These are phyloP conservation scores for Drechslerella dactyloides DNA, from an alignment of 2,329 filamentous ascomycete genomes.

Conservation along the genomic window DNA sequence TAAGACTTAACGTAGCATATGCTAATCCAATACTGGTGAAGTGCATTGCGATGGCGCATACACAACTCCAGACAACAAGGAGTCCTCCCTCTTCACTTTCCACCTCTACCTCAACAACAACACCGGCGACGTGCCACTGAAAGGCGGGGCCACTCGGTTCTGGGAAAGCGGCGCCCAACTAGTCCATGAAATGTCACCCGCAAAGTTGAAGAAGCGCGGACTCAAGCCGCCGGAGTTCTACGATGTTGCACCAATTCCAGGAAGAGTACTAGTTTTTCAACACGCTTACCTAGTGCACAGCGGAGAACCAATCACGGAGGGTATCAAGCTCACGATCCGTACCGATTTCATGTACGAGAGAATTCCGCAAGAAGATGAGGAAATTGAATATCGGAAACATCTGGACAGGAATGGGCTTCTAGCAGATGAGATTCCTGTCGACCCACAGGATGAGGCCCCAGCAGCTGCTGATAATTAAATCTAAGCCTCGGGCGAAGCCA, in stretches of 20 bases:
- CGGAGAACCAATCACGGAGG: constrained; percentile 48
- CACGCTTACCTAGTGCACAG: constrained; percentile 50
- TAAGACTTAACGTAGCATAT: neutral
- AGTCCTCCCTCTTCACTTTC: constrained; percentile 51
- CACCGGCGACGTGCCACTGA: constrained; percentile 32
- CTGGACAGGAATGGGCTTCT: constrained; percentile 39
- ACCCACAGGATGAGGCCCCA: constrained; percentile 29
- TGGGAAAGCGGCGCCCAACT: constrained; percentile 33
- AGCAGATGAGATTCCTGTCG: constrained; percentile 41
- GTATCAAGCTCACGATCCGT: constrained; percentile 50
- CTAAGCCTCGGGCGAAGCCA: neutral
- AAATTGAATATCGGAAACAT: constrained; percentile 46
- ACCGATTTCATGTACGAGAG: constrained; percentile 50
- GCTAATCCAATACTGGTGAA: constrained; percentile 9
- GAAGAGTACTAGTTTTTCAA: constrained; percentile 51
- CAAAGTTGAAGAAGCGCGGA: constrained; percentile 25
- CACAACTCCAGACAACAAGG: constrained; percentile 40
- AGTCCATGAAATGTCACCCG: constrained; percentile 8
- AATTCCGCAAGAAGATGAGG: constrained; percentile 33
- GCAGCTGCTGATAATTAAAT: neutral
- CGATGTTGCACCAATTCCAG: constrained; percentile 49
- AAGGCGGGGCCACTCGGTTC: constrained; percentile 50
- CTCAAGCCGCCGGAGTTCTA: constrained; percentile 21
- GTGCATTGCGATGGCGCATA: constrained; percentile 52
- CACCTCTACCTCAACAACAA: constrained; percentile 51